Conservation (phyloP, 768 basidiomycete species). For the Megacollybia marginata region DNA sequence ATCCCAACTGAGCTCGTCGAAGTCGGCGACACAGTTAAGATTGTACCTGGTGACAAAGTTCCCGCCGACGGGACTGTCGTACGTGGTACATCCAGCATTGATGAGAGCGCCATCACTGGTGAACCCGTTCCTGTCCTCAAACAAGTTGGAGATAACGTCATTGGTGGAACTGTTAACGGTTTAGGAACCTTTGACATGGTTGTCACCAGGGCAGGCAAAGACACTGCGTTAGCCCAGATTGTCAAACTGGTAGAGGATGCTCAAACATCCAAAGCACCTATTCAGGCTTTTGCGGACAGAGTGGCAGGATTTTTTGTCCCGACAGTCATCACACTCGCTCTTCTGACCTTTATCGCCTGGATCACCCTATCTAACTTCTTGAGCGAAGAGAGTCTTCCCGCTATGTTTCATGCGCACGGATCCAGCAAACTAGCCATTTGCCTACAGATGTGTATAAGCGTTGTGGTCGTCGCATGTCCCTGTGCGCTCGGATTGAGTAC, state of each 20-base stretch:
- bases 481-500: slow-evolving; percentile 95
- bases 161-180: slow-evolving; percentile 96
- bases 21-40: slow-evolving; percentile 86
- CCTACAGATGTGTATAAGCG: slow-evolving; percentile 94
- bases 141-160: slow-evolving; percentile 75
- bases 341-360: slow-evolving; percentile 81
- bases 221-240: slow-evolving; percentile 94
- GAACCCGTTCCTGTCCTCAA: slow-evolving; percentile 89
- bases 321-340: slow-evolving; percentile 74
- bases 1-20: slow-evolving; percentile 93
- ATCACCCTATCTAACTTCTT: slow-evolving; percentile 60
- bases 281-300: slow-evolving; percentile 92
- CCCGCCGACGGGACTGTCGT: slow-evolving; percentile 93
- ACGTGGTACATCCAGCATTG: slow-evolving; percentile 78
- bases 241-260: slow-evolving; percentile 96
- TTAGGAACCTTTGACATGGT: slow-evolving; percentile 96
- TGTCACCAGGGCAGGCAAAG: slow-evolving; percentile 91
- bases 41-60: slow-evolving; percentile 94
- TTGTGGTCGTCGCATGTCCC: slow-evolving; percentile 96
- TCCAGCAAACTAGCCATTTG: slow-evolving; percentile 85
- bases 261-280: slow-evolving; percentile 96
- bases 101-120: slow-evolving; percentile 96
- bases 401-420: slow-evolving; percentile 80
- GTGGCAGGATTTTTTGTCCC: slow-evolving; percentile 97
- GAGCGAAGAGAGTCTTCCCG: slow-evolving; percentile 55